A percentile compares a stretch with the other conserved stretches of the same genome.
Conservation (phyloP, 192 early-diverging fungal species). For the Podila horticola region DNA sequence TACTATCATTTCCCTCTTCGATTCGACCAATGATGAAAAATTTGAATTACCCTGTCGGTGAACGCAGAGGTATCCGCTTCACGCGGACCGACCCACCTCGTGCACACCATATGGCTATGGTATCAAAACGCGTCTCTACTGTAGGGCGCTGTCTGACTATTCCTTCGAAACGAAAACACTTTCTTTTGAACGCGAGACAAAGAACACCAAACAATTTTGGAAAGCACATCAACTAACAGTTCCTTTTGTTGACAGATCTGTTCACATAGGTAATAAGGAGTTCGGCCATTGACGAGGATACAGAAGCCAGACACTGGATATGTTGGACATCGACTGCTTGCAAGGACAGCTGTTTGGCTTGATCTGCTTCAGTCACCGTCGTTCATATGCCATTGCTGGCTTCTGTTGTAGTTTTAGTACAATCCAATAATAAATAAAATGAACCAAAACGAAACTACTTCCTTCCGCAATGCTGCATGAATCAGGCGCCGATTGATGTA, state of each 20-base stretch:
- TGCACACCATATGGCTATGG: constrained; percentile 54
- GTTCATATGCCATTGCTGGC: too few relatives aligned
- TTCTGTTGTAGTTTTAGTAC: background rate
- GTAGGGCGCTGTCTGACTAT: constrained; percentile 40
- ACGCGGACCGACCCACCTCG: constrained; percentile 54
- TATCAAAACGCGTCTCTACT: constrained; percentile 37
- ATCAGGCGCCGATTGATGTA: background rate
- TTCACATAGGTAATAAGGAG: background rate
- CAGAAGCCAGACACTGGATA: too few relatives aligned
- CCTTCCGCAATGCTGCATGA: background rate
- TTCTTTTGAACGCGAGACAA: background rate
- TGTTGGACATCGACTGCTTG: too few relatives aligned
- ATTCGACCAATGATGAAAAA: constrained; percentile 30
- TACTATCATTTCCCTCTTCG: background rate
- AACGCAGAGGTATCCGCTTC: constrained; percentile 55
- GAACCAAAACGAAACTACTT: background rate
- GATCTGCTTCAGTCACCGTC: too few relatives aligned
- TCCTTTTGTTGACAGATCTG: background rate
- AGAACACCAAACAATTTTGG: background rate
- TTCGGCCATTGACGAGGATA: background rate
- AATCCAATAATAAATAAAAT: background rate
- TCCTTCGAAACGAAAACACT: background rate
- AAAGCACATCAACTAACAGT: constrained; percentile 2
- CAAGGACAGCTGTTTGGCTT: too few relatives aligned
- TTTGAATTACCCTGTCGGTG: constrained; percentile 48